Evolutionary conservation across 106 monocot species (phyloP).

Genomic region (Cymbidium sinense): DNA sequence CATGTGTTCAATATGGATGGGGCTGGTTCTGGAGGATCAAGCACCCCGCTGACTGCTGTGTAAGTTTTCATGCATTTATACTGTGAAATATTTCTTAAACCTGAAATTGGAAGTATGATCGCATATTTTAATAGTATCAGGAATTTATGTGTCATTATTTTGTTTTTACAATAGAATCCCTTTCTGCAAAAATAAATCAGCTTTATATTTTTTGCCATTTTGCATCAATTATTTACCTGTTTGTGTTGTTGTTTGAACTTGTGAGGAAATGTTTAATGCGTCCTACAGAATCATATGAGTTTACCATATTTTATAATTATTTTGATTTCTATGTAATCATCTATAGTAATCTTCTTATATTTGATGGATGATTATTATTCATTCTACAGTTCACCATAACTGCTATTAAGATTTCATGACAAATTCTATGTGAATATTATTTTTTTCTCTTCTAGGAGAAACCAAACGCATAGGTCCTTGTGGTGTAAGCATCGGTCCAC

Average conservation of each 20-base stretch:
- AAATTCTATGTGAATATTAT: not conserved
- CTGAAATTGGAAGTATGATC: not conserved
- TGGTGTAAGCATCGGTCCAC: too few relatives aligned
- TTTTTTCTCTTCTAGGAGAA: not conserved
- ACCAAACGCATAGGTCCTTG: too few relatives aligned
- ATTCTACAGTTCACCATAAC: not conserved
- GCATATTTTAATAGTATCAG: too few relatives aligned
- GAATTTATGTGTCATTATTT: too few relatives aligned
- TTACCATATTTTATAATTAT: not conserved
- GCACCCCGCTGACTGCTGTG: conserved; percentile 98
- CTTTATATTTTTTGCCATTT: too few relatives aligned
- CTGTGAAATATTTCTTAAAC: not conserved
- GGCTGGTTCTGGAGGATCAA: conserved; percentile 97
- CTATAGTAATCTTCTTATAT: not conserved
- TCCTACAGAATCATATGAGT: not conserved
- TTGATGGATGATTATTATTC: not conserved
- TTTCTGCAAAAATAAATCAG: too few relatives aligned
- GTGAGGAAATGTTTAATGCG: not conserved
- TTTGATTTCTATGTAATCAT: not conserved
- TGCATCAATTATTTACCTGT: too few relatives aligned
- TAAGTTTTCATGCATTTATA: conserved; percentile 25
- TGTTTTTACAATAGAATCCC: too few relatives aligned
- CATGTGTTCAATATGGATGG: conserved; percentile 99
- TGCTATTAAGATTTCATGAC: not conserved
- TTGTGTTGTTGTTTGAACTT: too few relatives aligned